Conservation (phyloP, 805 yeast genomes). For the Brettanomyces nanus region DNA sequence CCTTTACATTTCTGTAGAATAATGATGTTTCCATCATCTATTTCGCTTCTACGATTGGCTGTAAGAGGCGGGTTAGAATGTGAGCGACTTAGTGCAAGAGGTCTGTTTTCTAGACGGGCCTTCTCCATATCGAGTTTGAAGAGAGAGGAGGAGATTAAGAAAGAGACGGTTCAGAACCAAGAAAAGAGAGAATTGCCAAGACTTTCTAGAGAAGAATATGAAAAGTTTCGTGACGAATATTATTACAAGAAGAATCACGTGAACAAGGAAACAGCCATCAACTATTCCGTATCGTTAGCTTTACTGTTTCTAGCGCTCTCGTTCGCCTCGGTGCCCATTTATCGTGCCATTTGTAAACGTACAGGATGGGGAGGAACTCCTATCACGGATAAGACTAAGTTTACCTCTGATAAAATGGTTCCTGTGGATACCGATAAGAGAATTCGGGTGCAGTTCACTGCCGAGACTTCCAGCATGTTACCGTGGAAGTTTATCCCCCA, state of each 20-base stretch:
- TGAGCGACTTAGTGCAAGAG: too few relatives aligned
- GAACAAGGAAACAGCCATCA: conserved; percentile 48
- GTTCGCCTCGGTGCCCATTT: conserved; percentile 88
- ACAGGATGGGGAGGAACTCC: conserved; percentile 97
- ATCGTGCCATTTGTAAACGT: conserved; percentile 84
- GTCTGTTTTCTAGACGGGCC: too few relatives aligned
- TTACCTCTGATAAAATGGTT: conserved; percentile 78
- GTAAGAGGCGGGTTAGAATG: too few relatives aligned
- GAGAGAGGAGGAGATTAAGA: too few relatives aligned
- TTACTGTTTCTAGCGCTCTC: conserved; percentile 67
- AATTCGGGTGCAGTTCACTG: conserved; percentile 78
- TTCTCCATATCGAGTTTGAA: too few relatives aligned
- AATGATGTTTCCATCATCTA: too few relatives aligned
- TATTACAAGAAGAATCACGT: conserved; percentile 20
- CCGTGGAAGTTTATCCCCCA: conserved; percentile 96
- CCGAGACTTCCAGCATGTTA: conserved; percentile 80
- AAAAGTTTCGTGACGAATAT: conserved; percentile 19
- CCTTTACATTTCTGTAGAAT: too few relatives aligned
- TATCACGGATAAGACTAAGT: conserved; percentile 69
- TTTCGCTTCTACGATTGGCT: too few relatives aligned
- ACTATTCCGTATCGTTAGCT: conserved; percentile 62
- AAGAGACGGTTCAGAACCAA: too few relatives aligned
- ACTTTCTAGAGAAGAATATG: conserved; percentile 25
- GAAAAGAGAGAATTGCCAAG: conserved; percentile 23
- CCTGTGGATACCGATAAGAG: conserved; percentile 84